Base-by-base conservation (phyloP, 148 eudicot genomes). In the Dianthus caryophyllus region DNA sequence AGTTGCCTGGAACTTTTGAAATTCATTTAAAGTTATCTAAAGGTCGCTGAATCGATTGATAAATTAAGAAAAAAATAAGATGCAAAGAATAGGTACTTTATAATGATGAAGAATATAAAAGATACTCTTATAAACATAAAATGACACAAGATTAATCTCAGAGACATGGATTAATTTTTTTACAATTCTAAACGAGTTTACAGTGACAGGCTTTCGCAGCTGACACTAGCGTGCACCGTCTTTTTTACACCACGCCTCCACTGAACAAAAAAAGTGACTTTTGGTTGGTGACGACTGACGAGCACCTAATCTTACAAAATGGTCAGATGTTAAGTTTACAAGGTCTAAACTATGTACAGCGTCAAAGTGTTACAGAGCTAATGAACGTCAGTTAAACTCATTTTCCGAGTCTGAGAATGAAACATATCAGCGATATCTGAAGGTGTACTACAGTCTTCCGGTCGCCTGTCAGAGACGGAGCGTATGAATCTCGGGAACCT, bases 401-500 rank as follows among this genome's bases (percentile, higher is more conserved):
- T 86, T 84, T 94, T 94, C 66, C 98, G 80, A 51, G 88, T 90
- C 70, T 94, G 98, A 67, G 85, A 79, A 71, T 79, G 80, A 41
- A 94, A 94, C 97, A 94, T 83, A 33, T 94, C 90, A 44, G 96
- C 90, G 60, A 90, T 68, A 69, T 94, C 98, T 7, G 78, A 14
- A 16, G 88, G 66, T 10, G 90, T 83, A 84, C 86, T 88, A 65
- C 98, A 87, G 31, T 94, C 98, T 58, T 90, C 96, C 0, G 97
- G 87, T 75, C 75, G 84, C 77, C 92, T 83, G 75, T 94, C 98
- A 0, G 75, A 44, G 29, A 78, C 64, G 39, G 87, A 67, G 11
- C 81, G 79, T 31, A 94, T 63, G 30, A 90, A 94, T 68, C 98
- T 88, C 0, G 98, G 98, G 74, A 94, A 94, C 53, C 98, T 79